These are phyloP conservation scores for Fistulinella prunicolor DNA, from an alignment of 768 basidiomycete genomes.

Conservation along the genomic window DNA sequence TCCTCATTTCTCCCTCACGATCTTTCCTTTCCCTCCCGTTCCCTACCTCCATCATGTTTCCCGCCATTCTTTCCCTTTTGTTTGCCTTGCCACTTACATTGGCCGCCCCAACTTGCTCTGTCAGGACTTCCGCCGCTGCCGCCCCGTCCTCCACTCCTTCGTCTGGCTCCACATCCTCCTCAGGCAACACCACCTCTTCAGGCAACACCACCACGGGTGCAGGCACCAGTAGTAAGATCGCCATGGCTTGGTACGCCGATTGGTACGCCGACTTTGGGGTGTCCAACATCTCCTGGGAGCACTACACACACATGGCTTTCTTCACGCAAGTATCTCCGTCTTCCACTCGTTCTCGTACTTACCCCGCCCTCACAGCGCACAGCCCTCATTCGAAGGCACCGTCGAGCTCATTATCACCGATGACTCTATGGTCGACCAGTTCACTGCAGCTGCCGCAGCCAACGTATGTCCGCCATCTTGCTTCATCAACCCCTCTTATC, in stretches of 20 bases:
- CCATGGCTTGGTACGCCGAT: slow-evolving; percentile 69
- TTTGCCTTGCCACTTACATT: slow-evolving; percentile 22
- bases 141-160: slow-evolving; percentile 7
- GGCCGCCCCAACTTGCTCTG: slow-evolving; percentile 28
- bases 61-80: slow-evolving; percentile 21
- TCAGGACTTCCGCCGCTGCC: slow-evolving; percentile 8
- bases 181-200: slow-evolving; percentile 7
- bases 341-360: neutral
- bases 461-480: slow-evolving; percentile 16
- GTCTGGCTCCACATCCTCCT: slow-evolving; percentile 1
- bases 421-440: slow-evolving; percentile 10
- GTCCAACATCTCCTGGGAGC: slow-evolving; percentile 56
- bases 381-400: slow-evolving; percentile 17
- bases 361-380: slow-evolving; percentile 12
- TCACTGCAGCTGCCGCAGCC: slow-evolving; percentile 24
- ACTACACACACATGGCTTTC: slow-evolving; percentile 67
- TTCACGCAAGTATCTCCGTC: slow-evolving; percentile 41
- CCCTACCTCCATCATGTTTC: slow-evolving; percentile 17
- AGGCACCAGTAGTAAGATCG: slow-evolving; percentile 34
- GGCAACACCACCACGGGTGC: slow-evolving; percentile 17
- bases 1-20: slow-evolving; percentile 7
- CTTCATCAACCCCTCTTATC: neutral
- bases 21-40: slow-evolving; percentile 13
- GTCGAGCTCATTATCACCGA: slow-evolving; percentile 11
- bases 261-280: slow-evolving; percentile 55